Conservation (phyloP, 106 monocot species). For the Acorus calamus region DNA sequence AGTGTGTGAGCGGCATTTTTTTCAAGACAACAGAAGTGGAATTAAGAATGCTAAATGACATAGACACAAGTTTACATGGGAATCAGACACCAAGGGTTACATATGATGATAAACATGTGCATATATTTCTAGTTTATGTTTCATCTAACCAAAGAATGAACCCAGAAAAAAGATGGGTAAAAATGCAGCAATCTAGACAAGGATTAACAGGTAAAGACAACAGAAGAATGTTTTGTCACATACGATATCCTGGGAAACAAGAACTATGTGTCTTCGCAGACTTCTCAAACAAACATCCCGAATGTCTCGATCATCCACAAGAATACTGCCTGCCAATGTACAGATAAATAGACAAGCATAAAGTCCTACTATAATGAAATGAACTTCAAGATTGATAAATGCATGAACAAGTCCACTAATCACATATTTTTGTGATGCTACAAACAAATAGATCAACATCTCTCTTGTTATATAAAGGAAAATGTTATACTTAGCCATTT, state of each 20-base stretch:
- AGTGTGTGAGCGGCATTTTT: too few relatives aligned
- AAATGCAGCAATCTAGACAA: background rate
- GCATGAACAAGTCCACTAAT: too few relatives aligned
- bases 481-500: background rate
- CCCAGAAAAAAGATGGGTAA: too few relatives aligned
- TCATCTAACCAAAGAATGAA: too few relatives aligned
- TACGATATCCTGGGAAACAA: conserved; percentile 78
- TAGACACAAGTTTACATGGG: too few relatives aligned
- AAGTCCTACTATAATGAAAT: too few relatives aligned
- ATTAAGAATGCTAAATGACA: too few relatives aligned
- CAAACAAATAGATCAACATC: background rate
- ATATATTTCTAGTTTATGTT: too few relatives aligned
- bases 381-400: too few relatives aligned
- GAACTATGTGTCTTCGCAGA: conserved; percentile 53
- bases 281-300: conserved; percentile 37
- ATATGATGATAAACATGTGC: too few relatives aligned
- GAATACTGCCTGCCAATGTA: conserved; percentile 41
- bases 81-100: too few relatives aligned
- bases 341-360: background rate
- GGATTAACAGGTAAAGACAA: conserved; percentile 1
- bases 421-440: background rate
- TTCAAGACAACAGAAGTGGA: too few relatives aligned
- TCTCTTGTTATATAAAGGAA: background rate
- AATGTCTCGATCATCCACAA: conserved; percentile 63
- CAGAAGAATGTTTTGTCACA: conserved; percentile 10